Base-by-base conservation (phyloP, 192 early-diverging fungal genomes). In the Thamnidium elegans region DNA sequence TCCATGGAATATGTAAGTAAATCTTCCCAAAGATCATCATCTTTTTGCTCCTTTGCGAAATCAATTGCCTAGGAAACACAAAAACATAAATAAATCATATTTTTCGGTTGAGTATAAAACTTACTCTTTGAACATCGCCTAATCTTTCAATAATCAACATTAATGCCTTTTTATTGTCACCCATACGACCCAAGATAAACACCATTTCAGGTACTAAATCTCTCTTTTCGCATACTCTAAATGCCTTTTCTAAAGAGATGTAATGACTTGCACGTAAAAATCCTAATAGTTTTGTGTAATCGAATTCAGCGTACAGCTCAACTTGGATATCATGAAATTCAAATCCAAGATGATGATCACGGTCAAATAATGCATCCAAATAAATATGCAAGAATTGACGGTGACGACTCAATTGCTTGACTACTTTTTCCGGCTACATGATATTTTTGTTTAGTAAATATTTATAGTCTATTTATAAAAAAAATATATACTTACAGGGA, bases 151-250 rank as follows among this genome's bases (percentile, higher is more conserved):
- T 98, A 53, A 99, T 97, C 48, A 99, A 80, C 83, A 89, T 87
- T 43, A 99, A 77, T 0, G 97, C 96, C 47, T 87, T 80, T 65
- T 94, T 89, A 70, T 95, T 97, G 62, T 99, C 86, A 50, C 97
- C 97, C 94, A 98, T 96, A 13, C 97, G 92, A 8, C 97, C 96
- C 51, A 98, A 78, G 36, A 99, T 75, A 70, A 89, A 98, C 0
- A 99, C 94, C 96, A 98, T 99, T 69, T 97, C 97, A 10, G 94
- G 93, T 7, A 99, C 92, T 62, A 99, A 77, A 59, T 89, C 89
- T 39, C 89, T 86, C 62, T 85, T 69, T 74, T 97, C 90, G 68
- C 94, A 96, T 23, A 91, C 79, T 50, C 81, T 75, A 62, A 89
- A 94, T 8, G 92, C 92, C 79, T 82, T 79, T 62, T 93, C 87